Base-by-base conservation (phyloP, 495 filamentous ascomycete genomes). In the Penicillium waksmanii region DNA sequence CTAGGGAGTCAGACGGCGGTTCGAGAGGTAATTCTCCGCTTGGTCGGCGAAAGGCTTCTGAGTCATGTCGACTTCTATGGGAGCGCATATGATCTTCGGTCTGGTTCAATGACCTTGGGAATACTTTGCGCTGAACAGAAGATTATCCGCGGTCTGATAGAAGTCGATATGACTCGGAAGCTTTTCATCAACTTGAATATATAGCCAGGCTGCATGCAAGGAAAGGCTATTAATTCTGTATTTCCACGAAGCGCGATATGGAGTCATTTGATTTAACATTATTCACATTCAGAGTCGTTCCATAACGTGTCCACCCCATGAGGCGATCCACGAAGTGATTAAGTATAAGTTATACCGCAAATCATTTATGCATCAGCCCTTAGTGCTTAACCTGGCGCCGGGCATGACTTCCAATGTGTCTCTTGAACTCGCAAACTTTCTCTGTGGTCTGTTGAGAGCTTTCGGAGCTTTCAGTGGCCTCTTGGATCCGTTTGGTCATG, bases 211-310 rank as follows among this genome's bases (percentile, higher is more conserved):
- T 31, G 6, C 27, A 31, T 31, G 6, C 6, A 31, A 31, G 27
- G 27, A 31, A 9, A 9, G 8, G 27, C 27, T 31, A 31, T 0
- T 31, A 0, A 31, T 31, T 31, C 27, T 31, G 27, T 31, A 38
- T 38, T 38, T n/a, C 36, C 36, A 38, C 42, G n/a, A 17, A 38
- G 36, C 11, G 36, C 42, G 15, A 19, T 44, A 44, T 44, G 3
- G 7, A 31, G 27, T 31, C 27, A 8, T 31, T 31, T 44, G 42
- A 17, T 44, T 44, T 17, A 19, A 44, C 17, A 44, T 44, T 44
- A 44, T 44, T 44, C 42, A 44, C 42, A 44, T 44, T 44, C 42
- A 44, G 13, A 18, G 42, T 44, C 42, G n/a, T 44, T 44, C 42
- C 17, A 44, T 19, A 44, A 44, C 42, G 42, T n/a, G 17, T 44